phyloP scores from a whole-genome alignment of 2,329 filamentous ascomycete species.

The Hypoxylon rubiginosum region DNA sequence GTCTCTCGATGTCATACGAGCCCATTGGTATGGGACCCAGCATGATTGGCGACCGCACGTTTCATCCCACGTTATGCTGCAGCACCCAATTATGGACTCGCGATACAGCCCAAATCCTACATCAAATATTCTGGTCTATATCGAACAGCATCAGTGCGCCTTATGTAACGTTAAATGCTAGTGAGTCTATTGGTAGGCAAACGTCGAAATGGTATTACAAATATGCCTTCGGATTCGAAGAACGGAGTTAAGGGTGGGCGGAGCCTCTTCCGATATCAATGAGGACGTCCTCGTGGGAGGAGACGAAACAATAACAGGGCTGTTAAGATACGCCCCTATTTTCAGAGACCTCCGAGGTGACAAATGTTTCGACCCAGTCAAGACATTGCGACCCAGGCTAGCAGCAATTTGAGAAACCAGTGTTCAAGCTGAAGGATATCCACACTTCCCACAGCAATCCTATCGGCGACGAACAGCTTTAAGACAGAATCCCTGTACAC shows the following conservation, averaged over 20 bases:
- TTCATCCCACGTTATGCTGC: slow-evolving; percentile 12
- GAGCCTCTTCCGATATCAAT: not conserved
- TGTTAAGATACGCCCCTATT: not conserved
- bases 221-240: slow-evolving; percentile 6
- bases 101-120: slow-evolving; percentile 6
- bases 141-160: slow-evolving; percentile 9
- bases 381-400: slow-evolving; percentile 51
- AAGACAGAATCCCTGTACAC: slow-evolving; percentile 57
- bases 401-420: slow-evolving; percentile 51
- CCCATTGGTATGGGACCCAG: slow-evolving; percentile 4
- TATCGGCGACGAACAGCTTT: slow-evolving; percentile 61
- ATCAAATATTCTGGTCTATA: slow-evolving; percentile 18
- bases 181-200: not conserved
- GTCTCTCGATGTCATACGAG: slow-evolving; percentile 10
- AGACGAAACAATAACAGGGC: slow-evolving; percentile 1
- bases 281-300: not conserved
- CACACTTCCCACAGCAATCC: slow-evolving; percentile 55
- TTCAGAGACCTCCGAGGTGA: not conserved
- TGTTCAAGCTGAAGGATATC: slow-evolving; percentile 52
- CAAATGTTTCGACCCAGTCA: slow-evolving; percentile 15
- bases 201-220: slow-evolving; percentile 12
- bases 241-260: not conserved
- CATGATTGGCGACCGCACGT: slow-evolving; percentile 6
- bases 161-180: slow-evolving; percentile 7
- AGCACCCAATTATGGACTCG: not conserved